Percentiles rank a stretch among this genome's conserved stretches.
phyloP scores from a whole-genome alignment of 2,329 filamentous ascomycete species.

The Ophiocordyceps camponoti-saundersi region DNA sequence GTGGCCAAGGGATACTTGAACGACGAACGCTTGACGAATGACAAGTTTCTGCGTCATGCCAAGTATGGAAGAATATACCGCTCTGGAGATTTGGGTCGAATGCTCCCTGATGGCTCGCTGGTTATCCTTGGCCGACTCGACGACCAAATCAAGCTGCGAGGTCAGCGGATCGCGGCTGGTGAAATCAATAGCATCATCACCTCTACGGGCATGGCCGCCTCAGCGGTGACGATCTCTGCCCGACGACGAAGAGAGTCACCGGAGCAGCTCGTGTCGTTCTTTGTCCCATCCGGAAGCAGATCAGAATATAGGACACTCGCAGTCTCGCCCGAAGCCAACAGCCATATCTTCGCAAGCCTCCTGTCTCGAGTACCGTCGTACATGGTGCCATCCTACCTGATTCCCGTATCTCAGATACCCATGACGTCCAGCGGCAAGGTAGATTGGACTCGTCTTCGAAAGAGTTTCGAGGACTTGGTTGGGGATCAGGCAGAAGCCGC shows the following conservation, averaged over 20 bases:
- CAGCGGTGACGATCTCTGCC: constrained; percentile 48
- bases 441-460: constrained; percentile 38
- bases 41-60: constrained; percentile 54
- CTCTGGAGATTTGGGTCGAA: constrained; percentile 65
- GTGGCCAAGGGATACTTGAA: constrained; percentile 61
- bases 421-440: constrained; percentile 61
- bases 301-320: constrained; percentile 19
- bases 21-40: constrained; percentile 39
- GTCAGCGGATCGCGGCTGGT: constrained; percentile 61
- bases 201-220: constrained; percentile 29
- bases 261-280: constrained; percentile 52
- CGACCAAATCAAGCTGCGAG: constrained; percentile 67
- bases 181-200: constrained; percentile 54
- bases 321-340: constrained; percentile 16
- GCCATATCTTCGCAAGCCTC: constrained; percentile 36
- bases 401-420: constrained; percentile 55
- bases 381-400: constrained; percentile 60
- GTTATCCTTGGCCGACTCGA: constrained; percentile 58
- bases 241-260: constrained; percentile 17
- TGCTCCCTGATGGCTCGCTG: constrained; percentile 62
- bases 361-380: constrained; percentile 46
- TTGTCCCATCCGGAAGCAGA: constrained; percentile 27
- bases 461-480: constrained; percentile 27
- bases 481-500: constrained; percentile 23
- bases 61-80: constrained; percentile 59